These are phyloP conservation scores for Heterobasidion annosum DNA, from an alignment of 1,284 basidiomycete species.

Conservation along the genomic window DNA sequence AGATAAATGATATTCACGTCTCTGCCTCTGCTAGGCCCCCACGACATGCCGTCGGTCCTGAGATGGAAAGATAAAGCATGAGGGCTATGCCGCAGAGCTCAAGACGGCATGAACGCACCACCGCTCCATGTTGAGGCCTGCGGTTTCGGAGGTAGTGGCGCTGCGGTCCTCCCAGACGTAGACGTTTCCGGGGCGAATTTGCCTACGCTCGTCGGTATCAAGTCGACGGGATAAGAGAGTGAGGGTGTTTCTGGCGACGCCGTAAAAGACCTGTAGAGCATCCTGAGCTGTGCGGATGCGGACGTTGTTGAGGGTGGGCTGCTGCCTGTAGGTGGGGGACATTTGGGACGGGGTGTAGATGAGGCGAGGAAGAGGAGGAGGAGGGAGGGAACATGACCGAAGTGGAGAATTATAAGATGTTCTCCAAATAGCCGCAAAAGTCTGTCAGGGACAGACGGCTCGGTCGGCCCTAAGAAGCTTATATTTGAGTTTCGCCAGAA, in stretches of 20 bases:
- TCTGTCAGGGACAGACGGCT: conserved; percentile 12
- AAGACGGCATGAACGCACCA: conserved; percentile 38
- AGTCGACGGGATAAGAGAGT: conserved; percentile 71
- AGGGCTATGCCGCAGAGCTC: background rate
- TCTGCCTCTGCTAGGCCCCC: conserved; percentile 72
- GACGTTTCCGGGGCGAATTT: conserved; percentile 53
- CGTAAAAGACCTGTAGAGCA: conserved; percentile 71
- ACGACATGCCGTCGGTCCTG: conserved; percentile 77
- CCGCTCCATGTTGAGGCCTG: conserved; percentile 73
- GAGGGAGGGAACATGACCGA: background rate
- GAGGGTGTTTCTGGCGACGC: conserved; percentile 55
- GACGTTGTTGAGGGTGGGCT: conserved; percentile 63
- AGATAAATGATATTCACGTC: conserved; percentile 39
- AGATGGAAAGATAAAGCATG: background rate
- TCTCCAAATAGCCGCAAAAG: background rate
- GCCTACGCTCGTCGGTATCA: conserved; percentile 58
- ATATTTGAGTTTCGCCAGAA: conserved; percentile 12
- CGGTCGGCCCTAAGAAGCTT: conserved; percentile 13
- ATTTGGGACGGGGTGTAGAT: conserved; percentile 16
- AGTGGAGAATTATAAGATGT: background rate
- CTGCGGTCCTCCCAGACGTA: conserved; percentile 83
- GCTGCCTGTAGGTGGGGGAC: conserved; percentile 36
- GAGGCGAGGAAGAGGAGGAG: conserved; percentile 11
- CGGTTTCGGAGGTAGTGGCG: conserved; percentile 59
- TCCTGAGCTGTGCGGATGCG: conserved; percentile 71